These are phyloP conservation scores for Gypsophila paniculata DNA, from an alignment of 179 eudicot species.

Conservation along the genomic window DNA sequence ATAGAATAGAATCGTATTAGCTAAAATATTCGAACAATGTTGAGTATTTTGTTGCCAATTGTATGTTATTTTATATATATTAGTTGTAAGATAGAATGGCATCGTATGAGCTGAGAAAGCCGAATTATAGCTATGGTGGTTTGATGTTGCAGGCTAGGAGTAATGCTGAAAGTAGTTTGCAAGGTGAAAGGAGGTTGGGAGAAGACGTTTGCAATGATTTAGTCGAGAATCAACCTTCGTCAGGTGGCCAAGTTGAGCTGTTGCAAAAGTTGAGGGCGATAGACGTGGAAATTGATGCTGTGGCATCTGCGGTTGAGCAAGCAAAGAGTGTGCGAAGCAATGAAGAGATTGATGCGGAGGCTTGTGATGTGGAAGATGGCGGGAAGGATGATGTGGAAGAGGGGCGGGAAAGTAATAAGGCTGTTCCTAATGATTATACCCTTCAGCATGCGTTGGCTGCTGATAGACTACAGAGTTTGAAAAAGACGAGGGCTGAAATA, in stretches of 20 bases:
- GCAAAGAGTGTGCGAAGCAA: constrained; percentile 37
- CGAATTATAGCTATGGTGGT: background rate
- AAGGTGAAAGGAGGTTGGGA: constrained; percentile 33
- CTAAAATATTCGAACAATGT: background rate
- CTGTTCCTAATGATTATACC: constrained; percentile 36
- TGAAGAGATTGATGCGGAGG: constrained; percentile 36
- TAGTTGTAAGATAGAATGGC: background rate
- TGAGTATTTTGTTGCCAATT: constrained; percentile 2
- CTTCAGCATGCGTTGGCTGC: constrained; percentile 91
- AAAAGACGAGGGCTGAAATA: constrained; percentile 64
- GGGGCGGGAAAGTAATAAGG: constrained; percentile 32
- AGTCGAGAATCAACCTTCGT: constrained; percentile 29
- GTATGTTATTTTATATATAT: background rate
- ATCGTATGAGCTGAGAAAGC: background rate
- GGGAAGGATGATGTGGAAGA: constrained; percentile 38
- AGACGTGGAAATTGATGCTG: constrained; percentile 83
- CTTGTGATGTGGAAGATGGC: constrained; percentile 15
- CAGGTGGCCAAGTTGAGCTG: constrained; percentile 47
- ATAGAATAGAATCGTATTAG: no score
- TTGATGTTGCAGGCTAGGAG: constrained; percentile 21
- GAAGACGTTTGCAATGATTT: constrained; percentile 35
- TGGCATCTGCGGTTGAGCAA: constrained; percentile 68
- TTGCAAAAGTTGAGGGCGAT: constrained; percentile 68
- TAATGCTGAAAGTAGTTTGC: constrained; percentile 32
- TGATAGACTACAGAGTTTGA: constrained; percentile 74